Base-by-base conservation (phyloP, 1,284 basidiomycete species). In the Cryptococcus sp. region DNA sequence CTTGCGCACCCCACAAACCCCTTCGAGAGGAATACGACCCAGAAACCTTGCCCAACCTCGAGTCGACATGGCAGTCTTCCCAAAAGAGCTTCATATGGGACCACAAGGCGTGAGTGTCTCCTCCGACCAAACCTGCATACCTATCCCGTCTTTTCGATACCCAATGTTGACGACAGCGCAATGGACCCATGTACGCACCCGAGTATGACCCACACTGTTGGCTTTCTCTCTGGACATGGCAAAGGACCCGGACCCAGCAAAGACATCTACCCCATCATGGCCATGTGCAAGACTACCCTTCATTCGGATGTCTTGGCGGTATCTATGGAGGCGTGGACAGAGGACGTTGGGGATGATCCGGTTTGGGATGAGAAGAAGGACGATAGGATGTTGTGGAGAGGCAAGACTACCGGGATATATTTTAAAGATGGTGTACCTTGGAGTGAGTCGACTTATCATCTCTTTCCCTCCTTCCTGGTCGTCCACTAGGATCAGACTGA, bases 151-250 rank as follows among this genome's bases (percentile, higher is more conserved):
- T n/a, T n/a, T 25, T 28, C 19, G 25, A 18, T 19, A 38, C 4
- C 34, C 19, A 23, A 25, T 34, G 19, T 9, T 18, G 23, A 4
- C 21, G 42, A 43, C 23, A 14, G 47, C 51, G 44, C 10, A 7
- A 83, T 82, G 81, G 78, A 82, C 60, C 80, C 81, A 2, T 84
- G 82, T 62, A 56, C 65, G 2, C 79, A 83, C 56, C 80, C 81
- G 0, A 59, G 74, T 37, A 68, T 81, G 42, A 69, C 76, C 21
- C 74, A 77, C 26, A 76, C 81, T 43, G 79, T 78, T 16, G 78
- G 80, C 46, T 82, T 80, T 59, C 73, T 83, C 22, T 76, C 78
- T 0, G 74, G 78, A 42, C 65, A 75, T 33, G 65, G 59, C 5
- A 63, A 68, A 53, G 82, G 82, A 0, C 82, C 82, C 0, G 63